phyloP scores from a whole-genome alignment of 2,329 filamentous ascomycete species.

The Calonectria leucothoes region DNA sequence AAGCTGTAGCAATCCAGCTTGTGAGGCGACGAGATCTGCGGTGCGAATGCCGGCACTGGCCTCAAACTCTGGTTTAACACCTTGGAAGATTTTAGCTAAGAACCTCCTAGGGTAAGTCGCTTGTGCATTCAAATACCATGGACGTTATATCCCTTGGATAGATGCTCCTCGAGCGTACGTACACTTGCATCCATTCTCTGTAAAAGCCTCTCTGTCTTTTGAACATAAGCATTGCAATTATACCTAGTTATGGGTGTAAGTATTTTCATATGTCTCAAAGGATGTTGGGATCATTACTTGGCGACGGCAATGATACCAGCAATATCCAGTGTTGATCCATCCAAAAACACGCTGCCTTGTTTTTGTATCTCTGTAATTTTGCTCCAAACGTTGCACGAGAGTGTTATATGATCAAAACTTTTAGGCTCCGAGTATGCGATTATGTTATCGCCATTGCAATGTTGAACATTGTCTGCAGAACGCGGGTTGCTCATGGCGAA shows the following conservation, averaged over 20 bases:
- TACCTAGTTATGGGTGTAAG: not conserved
- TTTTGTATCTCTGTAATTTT: not conserved
- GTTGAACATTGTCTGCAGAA: not conserved
- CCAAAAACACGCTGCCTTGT: not conserved
- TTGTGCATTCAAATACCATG: not conserved
- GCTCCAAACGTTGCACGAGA: not conserved
- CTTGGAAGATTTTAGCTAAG: not conserved
- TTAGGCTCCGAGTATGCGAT: not conserved
- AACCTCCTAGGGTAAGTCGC: not conserved
- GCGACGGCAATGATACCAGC: not conserved
- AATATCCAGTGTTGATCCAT: not conserved
- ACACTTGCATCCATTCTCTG: not conserved
- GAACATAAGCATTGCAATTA: not conserved
- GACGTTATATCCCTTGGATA: not conserved
- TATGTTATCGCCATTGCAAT: not conserved
- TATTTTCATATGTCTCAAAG: not conserved
- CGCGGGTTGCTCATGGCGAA: not conserved
- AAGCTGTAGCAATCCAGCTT: not conserved
- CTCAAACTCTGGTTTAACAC: not conserved
- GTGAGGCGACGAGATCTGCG: not conserved
- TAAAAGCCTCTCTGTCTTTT: not conserved
- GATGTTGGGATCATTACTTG: not conserved
- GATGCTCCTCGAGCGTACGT: not conserved
- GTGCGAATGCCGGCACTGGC: not conserved
- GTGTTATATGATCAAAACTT: not conserved